These are phyloP conservation scores for Telfairia occidentalis DNA, from an alignment of 331 rosid species.

Conservation along the genomic window DNA sequence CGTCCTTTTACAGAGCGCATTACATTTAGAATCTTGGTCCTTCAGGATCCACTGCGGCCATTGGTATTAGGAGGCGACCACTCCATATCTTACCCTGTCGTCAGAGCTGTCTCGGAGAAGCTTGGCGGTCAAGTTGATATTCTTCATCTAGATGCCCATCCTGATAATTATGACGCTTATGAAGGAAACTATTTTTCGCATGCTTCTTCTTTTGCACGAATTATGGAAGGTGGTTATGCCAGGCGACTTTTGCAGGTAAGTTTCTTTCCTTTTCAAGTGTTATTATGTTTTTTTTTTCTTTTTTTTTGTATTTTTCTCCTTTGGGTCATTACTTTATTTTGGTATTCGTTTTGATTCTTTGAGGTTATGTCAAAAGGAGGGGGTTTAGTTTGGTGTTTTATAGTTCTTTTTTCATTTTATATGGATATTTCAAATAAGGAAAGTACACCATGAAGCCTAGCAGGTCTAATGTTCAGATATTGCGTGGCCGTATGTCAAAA, in stretches of 20 bases:
- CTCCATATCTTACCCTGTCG: constrained; percentile 84
- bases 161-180: constrained; percentile 77
- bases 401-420: not conserved
- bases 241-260: constrained; percentile 85
- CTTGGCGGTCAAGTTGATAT: constrained; percentile 88
- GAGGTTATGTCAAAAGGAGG: not conserved
- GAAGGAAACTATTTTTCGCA: constrained; percentile 88
- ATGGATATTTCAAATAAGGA: not conserved
- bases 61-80: constrained; percentile 95
- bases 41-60: constrained; percentile 73
- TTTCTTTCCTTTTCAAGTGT: constrained; percentile 5
- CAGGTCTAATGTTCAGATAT: too few relatives aligned
- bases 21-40: constrained; percentile 9
- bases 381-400: not conserved
- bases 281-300: too few relatives aligned
- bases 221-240: constrained; percentile 96
- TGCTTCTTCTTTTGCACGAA: constrained; percentile 93
- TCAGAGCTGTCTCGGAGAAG: constrained; percentile 91
- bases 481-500: too few relatives aligned
- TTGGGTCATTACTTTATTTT: not conserved
- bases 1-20: not conserved
- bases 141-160: constrained; percentile 98
- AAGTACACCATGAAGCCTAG: too few relatives aligned
- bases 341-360: not conserved
- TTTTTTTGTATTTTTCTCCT: not conserved